Evolutionary conservation across 768 basidiomycete species (phyloP), one percentile per base, ranked within the genome.

Genomic region (Hortiboletus flavorubellus): DNA sequence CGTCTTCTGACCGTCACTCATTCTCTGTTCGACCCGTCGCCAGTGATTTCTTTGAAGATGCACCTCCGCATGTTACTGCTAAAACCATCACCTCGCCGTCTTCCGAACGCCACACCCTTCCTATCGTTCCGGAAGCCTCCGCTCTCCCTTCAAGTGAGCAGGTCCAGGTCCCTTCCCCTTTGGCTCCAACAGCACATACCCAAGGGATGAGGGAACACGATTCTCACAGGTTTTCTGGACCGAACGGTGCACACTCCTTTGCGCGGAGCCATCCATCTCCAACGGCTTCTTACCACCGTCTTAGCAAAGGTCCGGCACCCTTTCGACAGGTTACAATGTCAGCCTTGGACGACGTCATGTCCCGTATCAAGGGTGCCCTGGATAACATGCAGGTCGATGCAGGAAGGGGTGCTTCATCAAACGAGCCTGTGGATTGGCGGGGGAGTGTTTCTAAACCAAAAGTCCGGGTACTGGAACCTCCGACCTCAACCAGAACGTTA

Each of bases 361-460:
- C 88, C 7, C 82, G 91, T 40, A 92, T 93, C 64, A 93, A 86
- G 64, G 91, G 89, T 33, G 91, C 86, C 14, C 64, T 93, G 53
- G 80, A 83, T 65, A 79, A 78, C 31, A 87, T 88, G 83, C 86
- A 85, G 54, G 72, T 76, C 21, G 79, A 80, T 30, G 63, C 63
- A 40, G 64, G 64, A 57, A 72, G 64, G 31, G 62, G 51, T 1
- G 15, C 51, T 40, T 48, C 47, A 48, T 58, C 54, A 44, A 58
- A 53, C 18, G 68, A 64, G 39, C 53, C 50, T 21, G 51, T 64
- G 6, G 68, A 60, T 51, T 64, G 57, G 68, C 68, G 55, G 50
- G 48, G 31, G 15, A 39, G 59, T 53, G 56, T 44, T 49, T 51
- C 49, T 64, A 73, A 30, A 52, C 61, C 54, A 49, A 66, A 59